These are phyloP conservation scores for Candida yuanshanica DNA, from an alignment of 805 yeast species.

Conservation along the genomic window DNA sequence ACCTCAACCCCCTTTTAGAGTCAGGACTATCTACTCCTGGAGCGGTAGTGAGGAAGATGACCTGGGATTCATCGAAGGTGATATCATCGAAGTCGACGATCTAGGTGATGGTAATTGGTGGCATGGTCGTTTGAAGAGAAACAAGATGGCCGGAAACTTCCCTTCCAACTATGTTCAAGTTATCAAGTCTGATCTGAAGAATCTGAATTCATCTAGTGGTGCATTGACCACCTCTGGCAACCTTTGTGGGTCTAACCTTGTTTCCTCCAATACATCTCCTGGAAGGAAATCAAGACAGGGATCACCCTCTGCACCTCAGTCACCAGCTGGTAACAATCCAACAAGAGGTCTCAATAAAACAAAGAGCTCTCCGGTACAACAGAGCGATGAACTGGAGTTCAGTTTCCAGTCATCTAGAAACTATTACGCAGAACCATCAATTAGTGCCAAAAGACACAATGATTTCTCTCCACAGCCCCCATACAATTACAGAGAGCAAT, in stretches of 20 bases:
- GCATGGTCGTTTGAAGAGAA: conserved; percentile 77
- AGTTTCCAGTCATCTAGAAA: conserved; percentile 23
- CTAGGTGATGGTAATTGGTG: conserved; percentile 89
- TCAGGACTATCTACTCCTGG: conserved; percentile 85
- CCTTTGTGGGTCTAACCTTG: not conserved
- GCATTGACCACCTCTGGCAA: not conserved
- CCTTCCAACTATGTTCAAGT: conserved; percentile 81
- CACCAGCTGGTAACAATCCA: not conserved
- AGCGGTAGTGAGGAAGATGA: conserved; percentile 88
- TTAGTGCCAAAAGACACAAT: not conserved
- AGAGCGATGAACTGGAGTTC: conserved; percentile 21
- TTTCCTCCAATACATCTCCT: not conserved
- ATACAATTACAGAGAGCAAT: conserved; percentile 1
- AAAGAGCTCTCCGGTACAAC: not conserved
- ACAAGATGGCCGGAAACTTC: conserved; percentile 77
- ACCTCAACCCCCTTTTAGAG: conserved; percentile 61
- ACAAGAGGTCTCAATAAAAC: not conserved
- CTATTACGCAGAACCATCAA: conserved; percentile 13
- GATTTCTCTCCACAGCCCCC: conserved; percentile 8
- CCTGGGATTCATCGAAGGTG: conserved; percentile 91
- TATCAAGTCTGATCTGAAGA: conserved; percentile 30
- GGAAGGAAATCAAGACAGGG: not conserved
- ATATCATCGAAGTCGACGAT: conserved; percentile 75
- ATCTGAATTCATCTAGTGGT: not conserved
- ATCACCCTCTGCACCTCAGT: not conserved